Conservation (phyloP, 495 filamentous ascomycete species). For the Xylaria grammica region DNA sequence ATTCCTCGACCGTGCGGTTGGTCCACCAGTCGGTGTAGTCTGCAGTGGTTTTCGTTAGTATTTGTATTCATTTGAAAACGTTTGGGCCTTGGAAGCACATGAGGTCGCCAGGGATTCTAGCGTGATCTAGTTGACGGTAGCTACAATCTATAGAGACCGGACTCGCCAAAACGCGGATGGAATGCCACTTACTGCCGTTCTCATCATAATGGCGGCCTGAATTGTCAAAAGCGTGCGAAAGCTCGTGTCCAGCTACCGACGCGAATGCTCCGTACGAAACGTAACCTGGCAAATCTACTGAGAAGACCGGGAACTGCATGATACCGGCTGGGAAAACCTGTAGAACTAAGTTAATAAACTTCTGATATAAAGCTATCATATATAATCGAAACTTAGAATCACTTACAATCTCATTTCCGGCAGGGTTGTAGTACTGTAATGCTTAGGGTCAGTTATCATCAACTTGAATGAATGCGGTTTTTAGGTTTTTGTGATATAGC, state of each 20-base stretch:
- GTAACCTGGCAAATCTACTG: conserved; percentile 65
- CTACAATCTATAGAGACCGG: neutral
- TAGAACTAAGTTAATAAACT: conserved; percentile 4
- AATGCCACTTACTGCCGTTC: conserved; percentile 50
- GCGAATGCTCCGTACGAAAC: conserved; percentile 74
- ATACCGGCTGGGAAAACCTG: conserved; percentile 72
- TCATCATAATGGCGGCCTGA: conserved; percentile 71
- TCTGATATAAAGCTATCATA: neutral
- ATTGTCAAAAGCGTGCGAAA: conserved; percentile 77
- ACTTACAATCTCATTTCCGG: conserved; percentile 63
- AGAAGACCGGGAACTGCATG: conserved; percentile 73
- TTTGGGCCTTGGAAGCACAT: neutral
- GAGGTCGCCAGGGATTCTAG: neutral
- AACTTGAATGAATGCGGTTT: neutral
- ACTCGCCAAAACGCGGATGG: neutral
- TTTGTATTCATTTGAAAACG: neutral
- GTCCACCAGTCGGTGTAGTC: conserved; percentile 74
- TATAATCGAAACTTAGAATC: neutral
- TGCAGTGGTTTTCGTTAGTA: conserved; percentile 6
- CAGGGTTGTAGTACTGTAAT: conserved; percentile 61
- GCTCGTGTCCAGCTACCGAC: conserved; percentile 73
- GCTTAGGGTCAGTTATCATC: conserved; percentile 52
- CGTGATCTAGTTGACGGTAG: neutral
- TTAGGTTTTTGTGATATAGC: too few species aligned
- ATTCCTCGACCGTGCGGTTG: conserved; percentile 64